phyloP scores from a whole-genome alignment of 2,329 filamentous ascomycete species.

The Bipolaris bicolor region DNA sequence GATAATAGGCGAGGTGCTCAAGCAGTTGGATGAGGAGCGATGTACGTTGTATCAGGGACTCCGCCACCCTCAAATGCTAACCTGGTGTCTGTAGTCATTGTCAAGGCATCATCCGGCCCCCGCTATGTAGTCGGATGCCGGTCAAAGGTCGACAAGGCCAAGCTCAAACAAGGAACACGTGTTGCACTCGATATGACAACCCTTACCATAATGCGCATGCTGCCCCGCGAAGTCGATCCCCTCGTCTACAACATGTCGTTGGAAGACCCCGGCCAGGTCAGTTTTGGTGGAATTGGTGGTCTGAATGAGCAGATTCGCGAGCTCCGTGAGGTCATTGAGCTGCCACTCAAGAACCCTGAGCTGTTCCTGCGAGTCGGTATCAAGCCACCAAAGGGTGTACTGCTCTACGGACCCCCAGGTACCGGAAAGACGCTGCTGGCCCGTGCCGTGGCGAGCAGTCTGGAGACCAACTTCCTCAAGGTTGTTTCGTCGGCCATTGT shows the following conservation, averaged over 20 bases:
- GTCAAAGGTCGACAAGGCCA: constrained; percentile 96
- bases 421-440: constrained; percentile 96
- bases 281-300: constrained; percentile 96
- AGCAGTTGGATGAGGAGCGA: constrained; percentile 98
- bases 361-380: constrained; percentile 96
- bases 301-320: constrained; percentile 98
- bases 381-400: constrained; percentile 96
- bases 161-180: constrained; percentile 97
- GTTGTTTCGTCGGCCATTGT: constrained; percentile 99
- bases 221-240: constrained; percentile 96
- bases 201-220: constrained; percentile 99
- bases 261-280: constrained; percentile 96
- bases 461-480: constrained; percentile 98
- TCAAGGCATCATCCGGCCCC: constrained; percentile 96
- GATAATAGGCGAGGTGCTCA: constrained; percentile 98
- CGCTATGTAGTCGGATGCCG: constrained; percentile 98
- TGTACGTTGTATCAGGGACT: constrained; percentile 65
- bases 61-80: constrained; percentile 16
- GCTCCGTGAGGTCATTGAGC: constrained; percentile 94
- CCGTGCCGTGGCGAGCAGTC: constrained; percentile 90
- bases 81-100: constrained; percentile 72
- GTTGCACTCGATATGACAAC: constrained; percentile 99
- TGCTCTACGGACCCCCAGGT: constrained; percentile 94
- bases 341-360: constrained; percentile 98
- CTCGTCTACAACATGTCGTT: constrained; percentile 99